These are phyloP conservation scores for Hemerocallis citrina DNA, from an alignment of 106 monocot species.

Conservation along the genomic window DNA sequence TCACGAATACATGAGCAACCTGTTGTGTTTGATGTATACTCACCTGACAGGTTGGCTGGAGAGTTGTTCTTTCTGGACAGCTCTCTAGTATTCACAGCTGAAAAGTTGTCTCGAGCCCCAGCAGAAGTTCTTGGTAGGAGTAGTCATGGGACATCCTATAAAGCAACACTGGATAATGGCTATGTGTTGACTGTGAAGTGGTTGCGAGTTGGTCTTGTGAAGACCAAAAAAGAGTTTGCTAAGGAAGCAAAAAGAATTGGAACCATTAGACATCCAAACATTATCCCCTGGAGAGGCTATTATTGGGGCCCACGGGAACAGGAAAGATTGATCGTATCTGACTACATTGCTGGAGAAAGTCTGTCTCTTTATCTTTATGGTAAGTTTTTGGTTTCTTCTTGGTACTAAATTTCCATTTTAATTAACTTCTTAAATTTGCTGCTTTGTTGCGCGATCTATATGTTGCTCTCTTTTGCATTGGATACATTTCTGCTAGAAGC, in stretches of 20 bases:
- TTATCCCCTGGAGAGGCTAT: constrained; percentile 74
- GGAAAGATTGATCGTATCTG: constrained; percentile 76
- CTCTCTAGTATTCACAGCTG: constrained; percentile 66
- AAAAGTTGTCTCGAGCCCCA: constrained; percentile 80
- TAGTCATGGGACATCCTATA: constrained; percentile 94
- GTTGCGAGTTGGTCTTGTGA: constrained; percentile 86
- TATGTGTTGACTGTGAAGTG: constrained; percentile 82
- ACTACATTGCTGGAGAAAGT: constrained; percentile 76
- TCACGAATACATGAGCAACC: constrained; percentile 21
- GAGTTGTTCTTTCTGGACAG: constrained; percentile 73
- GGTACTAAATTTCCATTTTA: not conserved
- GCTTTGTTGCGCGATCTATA: not conserved
- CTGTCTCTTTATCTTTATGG: constrained; percentile 87
- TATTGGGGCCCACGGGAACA: constrained; percentile 91
- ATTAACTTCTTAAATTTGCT: not conserved
- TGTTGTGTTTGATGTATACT: constrained; percentile 49
- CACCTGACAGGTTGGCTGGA: constrained; percentile 78
- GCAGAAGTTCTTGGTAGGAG: constrained; percentile 96
- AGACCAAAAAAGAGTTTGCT: constrained; percentile 78
- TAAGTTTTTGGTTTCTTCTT: constrained; percentile 28
- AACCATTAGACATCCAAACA: constrained; percentile 61
- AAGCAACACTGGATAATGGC: constrained; percentile 69
- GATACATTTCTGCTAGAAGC: too few relatives aligned
- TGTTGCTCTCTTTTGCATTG: not conserved
- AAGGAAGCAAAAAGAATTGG: constrained; percentile 83